Percentiles rank a stretch among this genome's conserved stretches.
Evolutionary conservation across 2,329 filamentous ascomycete genomes (phyloP).

Genomic region (Exserohilum rostratum): DNA sequence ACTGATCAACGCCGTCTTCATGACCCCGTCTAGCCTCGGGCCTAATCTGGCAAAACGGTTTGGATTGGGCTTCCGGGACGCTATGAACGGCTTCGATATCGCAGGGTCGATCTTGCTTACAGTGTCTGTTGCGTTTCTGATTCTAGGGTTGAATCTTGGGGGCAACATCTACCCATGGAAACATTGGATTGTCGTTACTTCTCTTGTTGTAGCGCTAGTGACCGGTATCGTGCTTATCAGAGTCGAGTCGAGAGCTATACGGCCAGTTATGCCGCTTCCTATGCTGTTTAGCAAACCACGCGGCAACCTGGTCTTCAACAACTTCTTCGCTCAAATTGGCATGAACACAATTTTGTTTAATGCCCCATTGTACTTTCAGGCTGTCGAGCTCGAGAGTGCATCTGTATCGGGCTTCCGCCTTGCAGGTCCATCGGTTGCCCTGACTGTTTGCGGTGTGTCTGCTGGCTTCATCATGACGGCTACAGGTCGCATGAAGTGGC

Average conservation of each 20-base stretch:
- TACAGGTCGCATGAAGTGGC: conserved; percentile 51
- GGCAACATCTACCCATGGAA: conserved; percentile 60
- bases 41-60: conserved; percentile 52
- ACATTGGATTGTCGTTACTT: conserved; percentile 57
- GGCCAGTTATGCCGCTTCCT: conserved; percentile 57
- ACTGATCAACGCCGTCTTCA: conserved; percentile 51
- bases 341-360: conserved; percentile 69
- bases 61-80: conserved; percentile 49
- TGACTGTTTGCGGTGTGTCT: conserved; percentile 50
- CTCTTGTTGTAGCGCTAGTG: conserved; percentile 52
- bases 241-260: conserved; percentile 47
- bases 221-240: conserved; percentile 50
- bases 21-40: conserved; percentile 54
- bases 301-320: conserved; percentile 58
- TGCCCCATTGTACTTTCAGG: conserved; percentile 70
- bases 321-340: conserved; percentile 58
- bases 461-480: conserved; percentile 53
- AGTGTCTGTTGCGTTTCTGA: conserved; percentile 54
- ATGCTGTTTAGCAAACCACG: conserved; percentile 56
- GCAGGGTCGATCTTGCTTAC: conserved; percentile 57
- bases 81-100: conserved; percentile 57
- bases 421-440: conserved; percentile 64
- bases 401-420: conserved; percentile 76
- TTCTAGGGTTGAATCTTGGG: conserved; percentile 60
- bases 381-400: conserved; percentile 61